Conservation (phyloP, 73 alveolate species). For the Stentor roeselii region DNA sequence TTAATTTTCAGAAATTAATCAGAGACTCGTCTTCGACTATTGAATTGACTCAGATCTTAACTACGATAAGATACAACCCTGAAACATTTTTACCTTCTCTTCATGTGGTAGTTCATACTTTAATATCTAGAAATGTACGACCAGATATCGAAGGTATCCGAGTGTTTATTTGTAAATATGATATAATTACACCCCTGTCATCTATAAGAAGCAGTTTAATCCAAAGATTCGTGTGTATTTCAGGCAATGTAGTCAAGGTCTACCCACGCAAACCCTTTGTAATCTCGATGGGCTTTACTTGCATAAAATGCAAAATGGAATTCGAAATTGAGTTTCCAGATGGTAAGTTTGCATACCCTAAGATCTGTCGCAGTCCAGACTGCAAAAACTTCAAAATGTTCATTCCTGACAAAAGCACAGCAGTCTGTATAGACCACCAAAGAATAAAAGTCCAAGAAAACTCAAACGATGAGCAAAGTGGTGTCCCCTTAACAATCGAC, state of each 20-base stretch:
- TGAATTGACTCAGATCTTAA: not conserved
- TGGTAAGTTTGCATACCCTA: conserved; percentile 68
- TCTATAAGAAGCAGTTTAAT: conserved; percentile 50
- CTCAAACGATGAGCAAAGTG: conserved; percentile 50
- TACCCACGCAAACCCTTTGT: conserved; percentile 53
- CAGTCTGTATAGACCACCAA: conserved; percentile 50
- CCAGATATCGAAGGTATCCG: conserved; percentile 42
- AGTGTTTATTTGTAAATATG: conserved; percentile 26
- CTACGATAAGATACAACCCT: not conserved
- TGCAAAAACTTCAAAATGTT: conserved; percentile 39
- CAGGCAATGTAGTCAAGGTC: conserved; percentile 61
- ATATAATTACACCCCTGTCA: conserved; percentile 36
- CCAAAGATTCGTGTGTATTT: conserved; percentile 46
- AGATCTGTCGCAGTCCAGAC: conserved; percentile 48
- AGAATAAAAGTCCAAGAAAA: conserved; percentile 56
- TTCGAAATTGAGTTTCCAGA: conserved; percentile 43
- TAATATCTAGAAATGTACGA: conserved; percentile 25
- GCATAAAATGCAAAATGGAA: conserved; percentile 59
- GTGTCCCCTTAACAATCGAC: conserved; percentile 21
- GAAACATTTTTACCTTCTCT: not conserved
- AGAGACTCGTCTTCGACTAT: not conserved
- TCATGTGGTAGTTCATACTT: not conserved
- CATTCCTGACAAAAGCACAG: conserved; percentile 54
- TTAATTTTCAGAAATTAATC: not conserved
- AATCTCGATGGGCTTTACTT: conserved; percentile 39